phyloP scores from a whole-genome alignment of 345 rosid genomes.

The Toxicodendron radicans region DNA sequence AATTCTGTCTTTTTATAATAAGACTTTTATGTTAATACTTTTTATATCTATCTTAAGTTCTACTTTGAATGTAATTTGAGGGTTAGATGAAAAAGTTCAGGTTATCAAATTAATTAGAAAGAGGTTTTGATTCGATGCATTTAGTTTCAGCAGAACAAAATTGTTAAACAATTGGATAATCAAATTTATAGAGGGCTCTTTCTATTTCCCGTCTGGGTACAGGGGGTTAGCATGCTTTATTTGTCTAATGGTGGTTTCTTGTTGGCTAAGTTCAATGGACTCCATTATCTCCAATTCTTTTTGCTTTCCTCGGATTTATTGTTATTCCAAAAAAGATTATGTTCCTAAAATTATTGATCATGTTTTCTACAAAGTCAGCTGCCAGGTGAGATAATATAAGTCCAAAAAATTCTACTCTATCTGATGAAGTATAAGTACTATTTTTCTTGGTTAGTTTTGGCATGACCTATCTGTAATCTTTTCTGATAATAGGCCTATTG shows the following conservation, averaged over 20 bases:
- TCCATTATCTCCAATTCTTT: constrained; percentile 5
- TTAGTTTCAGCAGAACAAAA: neutral
- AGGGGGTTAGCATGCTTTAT: neutral
- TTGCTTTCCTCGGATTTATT: neutral
- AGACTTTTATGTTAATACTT: neutral
- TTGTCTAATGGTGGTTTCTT: neutral
- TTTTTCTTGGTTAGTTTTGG: neutral
- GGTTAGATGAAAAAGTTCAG: neutral
- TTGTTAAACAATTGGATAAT: neutral
- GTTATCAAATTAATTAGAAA: neutral
- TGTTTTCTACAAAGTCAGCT: neutral
- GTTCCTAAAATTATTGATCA: neutral
- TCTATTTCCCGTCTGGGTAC: neutral
- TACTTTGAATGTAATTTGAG: neutral
- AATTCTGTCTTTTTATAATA: neutral
- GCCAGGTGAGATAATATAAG: neutral
- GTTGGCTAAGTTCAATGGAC: neutral
- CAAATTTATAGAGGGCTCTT: neutral
- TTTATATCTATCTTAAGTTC: neutral
- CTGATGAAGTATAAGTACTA: neutral
- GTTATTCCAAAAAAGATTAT: neutral
- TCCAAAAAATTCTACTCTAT: neutral
- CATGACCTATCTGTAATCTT: neutral
- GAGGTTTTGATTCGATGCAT: neutral
- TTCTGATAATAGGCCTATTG: too few species aligned